These are phyloP conservation scores for Alternaria viburni DNA, from an alignment of 2,329 filamentous ascomycete genomes.

Conservation along the genomic window DNA sequence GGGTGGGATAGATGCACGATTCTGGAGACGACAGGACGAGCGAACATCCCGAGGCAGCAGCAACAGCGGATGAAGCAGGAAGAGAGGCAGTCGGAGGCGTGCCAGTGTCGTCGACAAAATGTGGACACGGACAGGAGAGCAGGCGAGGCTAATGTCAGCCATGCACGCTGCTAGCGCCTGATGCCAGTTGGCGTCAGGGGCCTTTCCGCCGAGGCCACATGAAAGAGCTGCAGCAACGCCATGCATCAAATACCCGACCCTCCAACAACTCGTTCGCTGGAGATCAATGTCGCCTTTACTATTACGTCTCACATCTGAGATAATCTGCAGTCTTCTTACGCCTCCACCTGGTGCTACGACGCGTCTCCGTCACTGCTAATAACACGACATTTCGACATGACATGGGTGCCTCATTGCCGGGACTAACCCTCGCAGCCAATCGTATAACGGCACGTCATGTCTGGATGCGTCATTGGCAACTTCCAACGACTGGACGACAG, in stretches of 20 bases:
- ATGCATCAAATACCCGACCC: neutral
- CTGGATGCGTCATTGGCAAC: constrained; percentile 3
- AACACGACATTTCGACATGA: neutral
- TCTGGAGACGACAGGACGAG: constrained; percentile 35
- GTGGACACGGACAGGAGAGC: constrained; percentile 18
- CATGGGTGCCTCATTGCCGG: neutral
- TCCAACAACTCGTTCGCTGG: neutral
- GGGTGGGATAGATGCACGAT: constrained; percentile 34
- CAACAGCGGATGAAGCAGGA: constrained; percentile 24
- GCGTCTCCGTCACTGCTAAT: constrained; percentile 14
- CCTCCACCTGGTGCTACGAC: constrained; percentile 7
- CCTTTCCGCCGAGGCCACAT: constrained; percentile 10
- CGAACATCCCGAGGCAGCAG: constrained; percentile 43
- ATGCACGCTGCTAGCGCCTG: constrained; percentile 1
- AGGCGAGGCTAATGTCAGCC: constrained; percentile 15
- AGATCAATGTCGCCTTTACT: too few species aligned
- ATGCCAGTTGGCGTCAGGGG: constrained; percentile 17
- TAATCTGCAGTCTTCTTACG: neutral
- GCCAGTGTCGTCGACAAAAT: constrained; percentile 25
- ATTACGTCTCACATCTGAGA: too few species aligned
- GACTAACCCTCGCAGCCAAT: constrained; percentile 9
- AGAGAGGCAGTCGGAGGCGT: constrained; percentile 24
- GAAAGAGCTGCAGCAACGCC: constrained; percentile 8
- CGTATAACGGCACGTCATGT: constrained; percentile 6
- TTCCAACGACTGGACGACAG: constrained; percentile 2